Evolutionary conservation across 2,329 filamentous ascomycete genomes (phyloP).

Genomic region (Alternaria gaisen): DNA sequence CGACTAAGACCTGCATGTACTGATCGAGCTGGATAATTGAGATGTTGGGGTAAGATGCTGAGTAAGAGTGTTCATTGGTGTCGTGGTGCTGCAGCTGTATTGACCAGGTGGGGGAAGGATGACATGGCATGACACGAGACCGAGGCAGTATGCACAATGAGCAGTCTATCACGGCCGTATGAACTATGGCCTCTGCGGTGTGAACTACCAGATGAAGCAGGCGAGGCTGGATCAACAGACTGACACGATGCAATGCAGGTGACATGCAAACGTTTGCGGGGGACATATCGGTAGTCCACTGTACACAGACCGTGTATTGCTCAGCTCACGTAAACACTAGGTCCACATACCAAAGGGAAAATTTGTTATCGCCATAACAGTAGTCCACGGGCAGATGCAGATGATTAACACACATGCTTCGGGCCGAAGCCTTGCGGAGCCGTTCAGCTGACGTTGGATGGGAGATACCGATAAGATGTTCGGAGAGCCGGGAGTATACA

Average conservation of each 20-base stretch:
- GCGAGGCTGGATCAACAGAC: neutral
- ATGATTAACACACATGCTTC: neutral
- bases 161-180: neutral
- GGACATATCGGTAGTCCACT: constrained; percentile 3
- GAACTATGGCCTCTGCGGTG: neutral
- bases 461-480: constrained; percentile 5
- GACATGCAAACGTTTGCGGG: constrained; percentile 2
- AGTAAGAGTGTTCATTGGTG: neutral
- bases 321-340: constrained; percentile 9
- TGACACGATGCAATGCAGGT: neutral
- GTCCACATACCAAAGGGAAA: neutral
- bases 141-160: neutral
- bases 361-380: neutral
- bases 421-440: constrained; percentile 2
- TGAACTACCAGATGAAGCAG: constrained; percentile 1
- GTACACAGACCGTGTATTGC: neutral
- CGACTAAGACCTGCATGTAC: constrained; percentile 1
- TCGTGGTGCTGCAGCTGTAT: neutral
- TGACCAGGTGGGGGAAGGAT: neutral
- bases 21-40: neutral
- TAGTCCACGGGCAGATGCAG: neutral
- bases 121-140: neutral
- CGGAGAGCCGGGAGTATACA: constrained; percentile 1
- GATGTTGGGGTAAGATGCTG: neutral
- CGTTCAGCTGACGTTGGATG: constrained; percentile 4